Base-by-base conservation (phyloP, 1,284 basidiomycete genomes). In the Puccinia horiana region DNA sequence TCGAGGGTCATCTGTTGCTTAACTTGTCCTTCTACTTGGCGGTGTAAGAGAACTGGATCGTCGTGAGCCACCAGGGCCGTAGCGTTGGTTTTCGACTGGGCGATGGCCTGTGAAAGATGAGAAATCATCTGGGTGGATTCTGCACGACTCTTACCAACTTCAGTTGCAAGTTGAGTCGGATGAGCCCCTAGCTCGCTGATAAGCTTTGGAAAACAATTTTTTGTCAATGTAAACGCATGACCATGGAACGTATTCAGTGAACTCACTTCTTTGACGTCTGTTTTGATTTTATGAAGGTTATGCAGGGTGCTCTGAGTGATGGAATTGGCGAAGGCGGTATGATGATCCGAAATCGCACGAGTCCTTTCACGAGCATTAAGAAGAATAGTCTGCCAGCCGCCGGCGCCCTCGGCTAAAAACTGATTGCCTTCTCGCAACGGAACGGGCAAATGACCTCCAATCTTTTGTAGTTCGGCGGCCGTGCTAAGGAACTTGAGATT, bases 41-140 rank as follows among this genome's bases (percentile, higher is more conserved):
- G 76, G 84, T 85, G 84, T 58, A 83, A 75, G 44, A 85, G 81
- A 78, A 84, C 84, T 9, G 85, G 85, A 77, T 85, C 85, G 79
- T 85, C 83, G 78, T 85, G 83, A 26, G 85, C 83, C 37, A 84
- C 82, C 83, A 85, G 69, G 42, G 54, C 56, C 26, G 32, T 35
- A 8, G 78, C 69, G 44, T 81, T 74, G 56, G 54, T 74, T 49
- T 81, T 73, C 3, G 78, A 49, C 37, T 73, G 58, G 26, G 70
- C 54, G 3, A 81, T 81, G 11, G 67, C 69, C 35, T 72, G 52
- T 32, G 78, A 49, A 26, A 81, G 70, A 14, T 74, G 78, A 26
- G 26, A 58, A 23, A 81, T 81, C 56, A 63, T 49, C 37, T 63
- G 9, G 42, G 78, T 81, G 5, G 78, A 81, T 52, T 81, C 78